Evolutionary conservation across 371 early-diverging fungal genomes (phyloP).

Genomic region (Circinella umbellata): DNA sequence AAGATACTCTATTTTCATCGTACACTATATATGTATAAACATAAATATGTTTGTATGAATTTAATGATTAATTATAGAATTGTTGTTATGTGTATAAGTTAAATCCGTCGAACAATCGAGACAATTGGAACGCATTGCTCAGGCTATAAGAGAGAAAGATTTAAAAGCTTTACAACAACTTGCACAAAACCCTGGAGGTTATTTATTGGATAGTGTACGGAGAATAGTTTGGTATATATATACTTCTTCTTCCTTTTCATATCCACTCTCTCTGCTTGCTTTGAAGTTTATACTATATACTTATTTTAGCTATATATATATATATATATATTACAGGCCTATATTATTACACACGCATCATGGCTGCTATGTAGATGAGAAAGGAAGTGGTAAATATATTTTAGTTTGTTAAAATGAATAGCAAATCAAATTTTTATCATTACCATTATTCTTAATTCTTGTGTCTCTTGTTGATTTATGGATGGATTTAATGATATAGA

Average conservation of each 20-base stretch:
- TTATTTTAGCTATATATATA: no score
- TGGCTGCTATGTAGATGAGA: constrained; percentile 53
- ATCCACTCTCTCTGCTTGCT: no score
- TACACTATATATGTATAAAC: no score
- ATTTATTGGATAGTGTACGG: constrained; percentile 39
- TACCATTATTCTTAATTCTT: not conserved
- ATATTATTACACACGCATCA: constrained; percentile 56
- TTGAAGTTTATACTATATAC: no score
- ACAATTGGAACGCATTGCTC: constrained; percentile 34
- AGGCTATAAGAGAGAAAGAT: constrained; percentile 40
- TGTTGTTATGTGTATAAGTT: constrained; percentile 15
- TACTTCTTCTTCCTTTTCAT: not conserved
- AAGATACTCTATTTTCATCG: not conserved
- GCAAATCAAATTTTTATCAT: not conserved
- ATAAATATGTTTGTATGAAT: no score
- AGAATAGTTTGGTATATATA: constrained; percentile 44
- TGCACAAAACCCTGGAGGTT: constrained; percentile 43
- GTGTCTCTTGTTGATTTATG: no score
- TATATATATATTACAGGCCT: constrained; percentile 32
- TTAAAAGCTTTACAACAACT: constrained; percentile 31
- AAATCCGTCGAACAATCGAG: constrained; percentile 36
- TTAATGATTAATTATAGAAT: no score
- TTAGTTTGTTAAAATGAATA: not conserved
- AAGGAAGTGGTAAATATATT: constrained; percentile 43
- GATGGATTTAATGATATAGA: constrained; percentile 19